Evolutionary conservation across 768 basidiomycete species (phyloP).

Genomic region (Podaxis mareebaensis): DNA sequence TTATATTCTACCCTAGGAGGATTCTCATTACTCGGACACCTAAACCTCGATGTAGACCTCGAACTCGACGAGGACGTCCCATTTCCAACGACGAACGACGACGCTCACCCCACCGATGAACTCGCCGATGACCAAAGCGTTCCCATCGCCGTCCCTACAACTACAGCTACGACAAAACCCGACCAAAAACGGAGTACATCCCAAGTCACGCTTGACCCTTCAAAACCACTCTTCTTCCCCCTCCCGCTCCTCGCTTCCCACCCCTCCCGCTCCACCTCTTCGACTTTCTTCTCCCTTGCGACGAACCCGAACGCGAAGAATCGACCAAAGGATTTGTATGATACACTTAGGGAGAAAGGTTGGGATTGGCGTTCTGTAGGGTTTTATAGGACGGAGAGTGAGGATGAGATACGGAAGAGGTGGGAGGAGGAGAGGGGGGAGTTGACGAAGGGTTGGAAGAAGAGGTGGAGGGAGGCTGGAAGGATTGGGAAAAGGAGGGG

Average conservation of each 20-base stretch:
- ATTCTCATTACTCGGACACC: conserved; percentile 76
- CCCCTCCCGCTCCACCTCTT: neutral
- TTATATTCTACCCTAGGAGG: conserved; percentile 40
- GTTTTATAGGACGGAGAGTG: conserved; percentile 52
- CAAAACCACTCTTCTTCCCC: conserved; percentile 67
- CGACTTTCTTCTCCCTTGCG: neutral
- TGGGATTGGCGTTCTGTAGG: conserved; percentile 47
- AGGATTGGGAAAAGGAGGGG: conserved; percentile 60
- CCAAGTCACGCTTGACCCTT: conserved; percentile 47
- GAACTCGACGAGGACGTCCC: conserved; percentile 64
- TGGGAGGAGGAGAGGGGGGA: conserved; percentile 74
- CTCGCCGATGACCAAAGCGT: conserved; percentile 12
- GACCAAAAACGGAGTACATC: conserved; percentile 19
- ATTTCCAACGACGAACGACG: conserved; percentile 21
- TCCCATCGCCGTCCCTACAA: conserved; percentile 12
- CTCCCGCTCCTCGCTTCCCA: conserved; percentile 19
- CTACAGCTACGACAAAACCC: conserved; percentile 18
- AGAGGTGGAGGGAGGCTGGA: conserved; percentile 71
- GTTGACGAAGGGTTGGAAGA: conserved; percentile 78
- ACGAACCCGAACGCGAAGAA: conserved; percentile 25
- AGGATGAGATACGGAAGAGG: conserved; percentile 60
- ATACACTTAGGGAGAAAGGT: conserved; percentile 47
- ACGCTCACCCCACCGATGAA: neutral
- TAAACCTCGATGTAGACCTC: conserved; percentile 73
- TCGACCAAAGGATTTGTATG: conserved; percentile 46